Base-by-base conservation (phyloP, 768 basidiomycete species). In the Filobasidium floriforme region DNA sequence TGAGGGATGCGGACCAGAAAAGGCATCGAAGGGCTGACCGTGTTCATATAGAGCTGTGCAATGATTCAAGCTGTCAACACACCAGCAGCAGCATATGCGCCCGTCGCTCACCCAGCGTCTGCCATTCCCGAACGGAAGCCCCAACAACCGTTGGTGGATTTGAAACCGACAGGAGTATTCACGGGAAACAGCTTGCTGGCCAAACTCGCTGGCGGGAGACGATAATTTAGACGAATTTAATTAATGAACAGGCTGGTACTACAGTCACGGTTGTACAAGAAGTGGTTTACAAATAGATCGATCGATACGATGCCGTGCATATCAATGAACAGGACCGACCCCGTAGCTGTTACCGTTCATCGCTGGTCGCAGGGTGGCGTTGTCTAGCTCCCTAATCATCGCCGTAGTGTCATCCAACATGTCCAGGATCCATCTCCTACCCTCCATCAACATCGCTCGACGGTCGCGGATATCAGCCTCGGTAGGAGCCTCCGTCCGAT, bases 331-430 rank as follows among this genome's bases (percentile, higher is more conserved):
- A 15, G 15, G 46, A 5, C 46, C 46, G 4, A 22, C 22, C 6
- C 46, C 46, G 14, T 49, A 49, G 18, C 22, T 49, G 46, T 15
- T 22, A 14, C 22, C 18, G 5, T 22, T 22, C 46, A 49, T 57
- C 15, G 54, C 14, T 24, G 54, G 24, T 24, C 54, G 12, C 18
- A 57, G 29, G 12, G 54, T 51, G 22, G 64, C 63, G 22, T 68
- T 63, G 51, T 68, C 67, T 7, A 68, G 60, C 59, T 63, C 49
- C 41, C 52, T 61, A 32, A 68, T 14, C 67, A 68, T 61, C 32
- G 57, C 63, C 32, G 59, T 65, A 32, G 63, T 65, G 11, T 68
- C 67, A 41, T 65, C 63, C 49, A 68, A 41, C 67, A 68, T 65
- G 28, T 22, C 49, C 24, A 64, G 52, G 18, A 68, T 68, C 67